Evolutionary conservation across 164 flowering plant genomes (phyloP).

Genomic region (Houttuynia cordata): DNA sequence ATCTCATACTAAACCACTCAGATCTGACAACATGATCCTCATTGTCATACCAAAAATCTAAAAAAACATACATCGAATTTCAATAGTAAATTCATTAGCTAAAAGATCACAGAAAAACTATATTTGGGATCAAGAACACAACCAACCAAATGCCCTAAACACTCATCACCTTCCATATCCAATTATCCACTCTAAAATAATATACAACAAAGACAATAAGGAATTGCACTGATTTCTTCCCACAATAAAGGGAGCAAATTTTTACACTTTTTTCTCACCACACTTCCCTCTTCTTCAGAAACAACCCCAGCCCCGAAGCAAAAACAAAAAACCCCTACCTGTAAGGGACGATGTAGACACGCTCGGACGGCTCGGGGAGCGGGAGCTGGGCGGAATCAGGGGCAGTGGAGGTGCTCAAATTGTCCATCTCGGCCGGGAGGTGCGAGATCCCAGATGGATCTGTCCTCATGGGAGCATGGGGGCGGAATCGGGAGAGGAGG

Average conservation of each 20-base stretch:
- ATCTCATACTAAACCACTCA: no score
- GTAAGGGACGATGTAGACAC: slow-evolving; percentile 71
- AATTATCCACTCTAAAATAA: not conserved
- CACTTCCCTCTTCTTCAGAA: not conserved
- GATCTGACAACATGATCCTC: no score
- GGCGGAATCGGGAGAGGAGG: no score
- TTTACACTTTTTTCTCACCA: not conserved
- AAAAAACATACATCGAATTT: no score
- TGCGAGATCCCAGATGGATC: no score
- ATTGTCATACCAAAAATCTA: no score
- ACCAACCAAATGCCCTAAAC: not conserved
- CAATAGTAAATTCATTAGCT: no score
- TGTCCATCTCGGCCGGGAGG: not conserved
- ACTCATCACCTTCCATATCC: not conserved
- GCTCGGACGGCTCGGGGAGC: slow-evolving; percentile 24
- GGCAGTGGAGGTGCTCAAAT: not conserved
- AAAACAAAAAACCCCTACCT: slow-evolving; percentile 23
- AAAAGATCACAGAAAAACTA: no score
- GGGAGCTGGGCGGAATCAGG: slow-evolving; percentile 22
- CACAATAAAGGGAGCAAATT: not conserved
- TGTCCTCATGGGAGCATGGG: no score
- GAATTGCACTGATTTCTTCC: not conserved
- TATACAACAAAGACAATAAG: not conserved
- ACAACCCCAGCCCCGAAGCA: not conserved
- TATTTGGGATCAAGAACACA: no score